Percentiles rank a stretch among this genome's conserved stretches.
These are phyloP conservation scores for Amesomyces nigricolor DNA, from an alignment of 2,329 filamentous ascomycete genomes.

Conservation along the genomic window DNA sequence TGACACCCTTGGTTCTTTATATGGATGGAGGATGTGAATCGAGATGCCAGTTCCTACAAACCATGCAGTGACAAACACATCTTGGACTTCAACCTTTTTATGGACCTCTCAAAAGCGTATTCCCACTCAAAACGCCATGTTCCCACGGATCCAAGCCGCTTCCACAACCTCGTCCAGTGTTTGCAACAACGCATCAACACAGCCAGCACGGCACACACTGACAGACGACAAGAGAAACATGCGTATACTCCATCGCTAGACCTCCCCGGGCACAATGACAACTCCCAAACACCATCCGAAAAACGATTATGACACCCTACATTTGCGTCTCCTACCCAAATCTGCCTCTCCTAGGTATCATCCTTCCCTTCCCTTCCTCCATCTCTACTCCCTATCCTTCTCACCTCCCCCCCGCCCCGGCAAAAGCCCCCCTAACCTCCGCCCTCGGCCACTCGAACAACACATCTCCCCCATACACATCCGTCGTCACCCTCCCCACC, in stretches of 20 bases:
- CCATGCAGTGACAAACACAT: too few relatives aligned
- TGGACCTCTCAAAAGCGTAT: too few relatives aligned
- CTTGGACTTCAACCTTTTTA: too few relatives aligned
- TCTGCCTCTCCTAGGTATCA: background rate
- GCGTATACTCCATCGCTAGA: background rate
- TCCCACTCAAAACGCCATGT: too few relatives aligned
- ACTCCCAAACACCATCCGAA: background rate
- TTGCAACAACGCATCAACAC: too few relatives aligned
- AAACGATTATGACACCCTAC: background rate
- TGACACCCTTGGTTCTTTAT: too few relatives aligned
- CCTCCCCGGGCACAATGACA: background rate
- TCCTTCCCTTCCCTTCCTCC: background rate
- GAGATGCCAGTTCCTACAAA: too few relatives aligned
- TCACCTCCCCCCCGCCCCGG: conserved; percentile 19
- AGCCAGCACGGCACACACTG: too few relatives aligned
- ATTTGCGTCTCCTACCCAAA: background rate
- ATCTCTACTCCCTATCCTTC: background rate
- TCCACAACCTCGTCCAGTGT: too few relatives aligned
- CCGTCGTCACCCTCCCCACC: conserved; percentile 54
- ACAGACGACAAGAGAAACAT: too few relatives aligned
- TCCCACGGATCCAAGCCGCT: too few relatives aligned
- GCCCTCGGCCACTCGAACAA: conserved; percentile 60
- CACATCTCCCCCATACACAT: conserved; percentile 60
- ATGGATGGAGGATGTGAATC: too few relatives aligned
- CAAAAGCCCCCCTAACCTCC: conserved; percentile 57